Evolutionary conservation across 2,329 filamentous ascomycete species (phyloP), one percentile per base, ranked within the genome.

Genomic region (Hymenoscyphus salicellus): DNA sequence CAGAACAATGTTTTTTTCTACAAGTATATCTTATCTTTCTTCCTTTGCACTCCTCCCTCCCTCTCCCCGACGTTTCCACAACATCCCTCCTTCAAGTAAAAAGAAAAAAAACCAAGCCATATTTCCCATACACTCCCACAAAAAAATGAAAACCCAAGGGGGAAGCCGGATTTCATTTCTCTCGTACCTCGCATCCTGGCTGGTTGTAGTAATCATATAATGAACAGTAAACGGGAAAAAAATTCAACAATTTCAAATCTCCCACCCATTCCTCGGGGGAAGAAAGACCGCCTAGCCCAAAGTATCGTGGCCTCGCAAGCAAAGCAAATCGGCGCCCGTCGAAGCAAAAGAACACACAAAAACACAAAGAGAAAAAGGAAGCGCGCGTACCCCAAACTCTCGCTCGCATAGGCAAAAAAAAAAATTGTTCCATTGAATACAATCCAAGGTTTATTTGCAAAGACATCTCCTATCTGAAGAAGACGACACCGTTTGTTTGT

Each of bases 121-220:
- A 52, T 52, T 43, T n/a, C 46, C 55, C 55, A 56, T 56, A 33
- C 55, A 56, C 55, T n/a, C 55, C 28, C 14, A 38, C 32, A 33
- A 33, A 38, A 36, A 32, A 56, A 56, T 58, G 57, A 59, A 43
- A 59, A 23, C 33, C 46, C 38, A 30, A 52, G 11, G 16, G n/a
- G n/a, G n/a, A n/a, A 46, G 26, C 41, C 38, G 58, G 41, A 60
- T 46, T 55, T 70, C 66, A 66, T 68, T 65, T 52, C 64, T 56
- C 68, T 68, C 68, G 68, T 71, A 71, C 68, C 68, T 70, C 67
- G 69, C 68, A 66, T 65, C 69, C 69, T 69, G 69, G 69, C 69
- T 69, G 66, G 68, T 68, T 68, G 58, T 71, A 66, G 61, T 70
- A 66, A 66, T 71, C 67, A 71, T 70, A 62, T 69, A 60, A 61